Evolutionary conservation across 371 early-diverging fungal genomes (phyloP), one percentile per base, ranked within the genome.

Genomic region (Furculomyces boomerangus): DNA sequence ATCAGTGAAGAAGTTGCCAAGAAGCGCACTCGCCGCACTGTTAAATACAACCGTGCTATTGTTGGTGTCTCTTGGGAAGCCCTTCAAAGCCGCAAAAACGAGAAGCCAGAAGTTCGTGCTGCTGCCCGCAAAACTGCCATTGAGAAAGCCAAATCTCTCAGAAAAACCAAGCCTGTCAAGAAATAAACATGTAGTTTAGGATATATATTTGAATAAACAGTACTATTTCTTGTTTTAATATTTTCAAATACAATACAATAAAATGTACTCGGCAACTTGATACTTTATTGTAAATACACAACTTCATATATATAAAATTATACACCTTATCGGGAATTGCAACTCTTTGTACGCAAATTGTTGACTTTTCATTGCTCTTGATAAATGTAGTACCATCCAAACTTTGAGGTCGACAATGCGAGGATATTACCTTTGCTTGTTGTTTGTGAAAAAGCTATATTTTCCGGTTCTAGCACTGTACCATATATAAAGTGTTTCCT

Each of bases 41-140:
- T 93, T 73, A 94, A 96, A 86, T 83, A 78, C 73, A 87, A 89
- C 73, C 90, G 97, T 75, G 92, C 88, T 59, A 75, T 96, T 65
- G 93, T 84, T 61, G 95, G 95, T 77, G 89, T 87, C 56, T 79
- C 91, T 62, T 80, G 85, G 77, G 95, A 96, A 62, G 81, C 83
- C 55, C 89, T 96, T 74, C 85, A 86, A 68, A 93, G 90, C 68
- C 88, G 91, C 81, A 88, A 93, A 66, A 80, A 77, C 76, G 86
- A 89, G 75, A 91, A 87, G 81, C 82, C 94, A 57, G 95, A 87
- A 71, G 81, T 85, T 60, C 85, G 94, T 70, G 86, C 85, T 61
- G 89, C 92, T 57, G 85, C 86, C 61, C 90, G 97, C 60, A 76
- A 81, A 51, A 81, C 80, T 60, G 93, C 93, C 57, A 74, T 88